A percentile compares a stretch with the other conserved stretches of the same genome.
phyloP scores from a whole-genome alignment of 768 basidiomycete genomes.

The Hygrocybe punicea region DNA sequence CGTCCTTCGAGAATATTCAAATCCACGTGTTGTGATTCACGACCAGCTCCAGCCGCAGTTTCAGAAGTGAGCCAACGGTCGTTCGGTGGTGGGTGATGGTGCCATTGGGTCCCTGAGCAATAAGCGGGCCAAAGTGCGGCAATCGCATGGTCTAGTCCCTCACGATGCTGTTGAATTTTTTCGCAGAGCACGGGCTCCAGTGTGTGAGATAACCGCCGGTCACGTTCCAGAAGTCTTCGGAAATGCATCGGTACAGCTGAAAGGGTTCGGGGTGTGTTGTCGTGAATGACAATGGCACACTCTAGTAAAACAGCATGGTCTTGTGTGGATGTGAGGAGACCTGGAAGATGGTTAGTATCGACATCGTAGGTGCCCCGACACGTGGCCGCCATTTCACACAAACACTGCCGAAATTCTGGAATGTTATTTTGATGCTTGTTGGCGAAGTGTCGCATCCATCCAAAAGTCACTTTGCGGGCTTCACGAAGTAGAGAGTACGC shows the following conservation, averaged over 20 bases:
- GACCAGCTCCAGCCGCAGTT: conserved; percentile 13
- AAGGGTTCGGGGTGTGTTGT: conserved; percentile 17
- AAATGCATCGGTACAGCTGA: neutral
- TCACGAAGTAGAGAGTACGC: conserved; percentile 28
- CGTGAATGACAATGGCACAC: conserved; percentile 25
- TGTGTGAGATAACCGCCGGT: conserved; percentile 27
- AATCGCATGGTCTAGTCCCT: conserved; percentile 12
- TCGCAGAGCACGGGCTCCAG: conserved; percentile 17
- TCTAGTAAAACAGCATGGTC: conserved; percentile 26
- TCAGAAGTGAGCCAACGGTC: conserved; percentile 28
- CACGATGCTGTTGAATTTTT: neutral
- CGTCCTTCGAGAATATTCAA: conserved; percentile 41
- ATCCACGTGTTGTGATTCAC: conserved; percentile 30
- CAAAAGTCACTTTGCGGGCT: conserved; percentile 31
- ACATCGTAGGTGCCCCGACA: conserved; percentile 42
- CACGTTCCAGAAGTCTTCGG: conserved; percentile 24
- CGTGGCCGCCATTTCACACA: conserved; percentile 37
- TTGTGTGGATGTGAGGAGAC: conserved; percentile 16
- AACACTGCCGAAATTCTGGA: conserved; percentile 18
- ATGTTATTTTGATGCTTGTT: conserved; percentile 18
- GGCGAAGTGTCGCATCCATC: conserved; percentile 37
- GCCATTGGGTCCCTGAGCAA: conserved; percentile 21
- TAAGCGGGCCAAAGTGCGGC: conserved; percentile 18
- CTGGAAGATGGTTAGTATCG: conserved; percentile 4
- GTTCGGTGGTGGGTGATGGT: conserved; percentile 12